A percentile compares a stretch with the other conserved stretches of the same genome.
Evolutionary conservation across 2,329 filamentous ascomycete species (phyloP).

Genomic region (Lithohypha guttulata): DNA sequence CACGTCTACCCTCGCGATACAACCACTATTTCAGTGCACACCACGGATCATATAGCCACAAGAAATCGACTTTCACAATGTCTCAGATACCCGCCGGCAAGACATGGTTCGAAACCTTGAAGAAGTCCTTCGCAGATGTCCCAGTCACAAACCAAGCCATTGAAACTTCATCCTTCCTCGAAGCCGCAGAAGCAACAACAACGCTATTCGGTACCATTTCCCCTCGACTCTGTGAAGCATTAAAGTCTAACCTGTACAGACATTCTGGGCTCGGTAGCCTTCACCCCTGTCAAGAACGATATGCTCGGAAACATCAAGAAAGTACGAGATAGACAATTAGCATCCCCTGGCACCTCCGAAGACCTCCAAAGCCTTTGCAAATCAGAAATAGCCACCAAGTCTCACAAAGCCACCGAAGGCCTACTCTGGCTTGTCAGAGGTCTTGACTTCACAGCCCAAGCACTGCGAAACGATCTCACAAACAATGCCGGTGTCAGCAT

Average conservation of each 20-base stretch:
- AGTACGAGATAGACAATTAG: slow-evolving; percentile 72
- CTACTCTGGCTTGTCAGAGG: slow-evolving; percentile 87
- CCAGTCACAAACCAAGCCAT: slow-evolving; percentile 71
- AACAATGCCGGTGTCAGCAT: slow-evolving; percentile 30
- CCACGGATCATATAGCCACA: too few relatives aligned
- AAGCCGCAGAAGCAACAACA: slow-evolving; percentile 76
- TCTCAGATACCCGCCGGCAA: slow-evolving; percentile 50
- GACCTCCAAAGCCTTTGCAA: slow-evolving; percentile 75
- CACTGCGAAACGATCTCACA: slow-evolving; percentile 46
- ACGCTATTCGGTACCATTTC: slow-evolving; percentile 63
- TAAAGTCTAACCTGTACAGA: slow-evolving; percentile 30
- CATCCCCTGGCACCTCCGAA: slow-evolving; percentile 65
- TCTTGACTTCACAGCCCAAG: slow-evolving; percentile 85
- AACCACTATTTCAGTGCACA: not conserved
- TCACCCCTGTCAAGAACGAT: slow-evolving; percentile 83
- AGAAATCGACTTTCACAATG: slow-evolving; percentile 43
- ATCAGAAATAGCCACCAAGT: slow-evolving; percentile 82
- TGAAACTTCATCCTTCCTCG: slow-evolving; percentile 75
- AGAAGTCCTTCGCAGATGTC: slow-evolving; percentile 74
- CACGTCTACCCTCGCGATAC: too few relatives aligned
- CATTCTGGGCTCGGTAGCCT: slow-evolving; percentile 58
- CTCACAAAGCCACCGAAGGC: slow-evolving; percentile 79
- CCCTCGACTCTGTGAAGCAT: slow-evolving; percentile 8
- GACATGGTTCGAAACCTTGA: slow-evolving; percentile 79
- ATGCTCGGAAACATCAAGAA: slow-evolving; percentile 93